Evolutionary conservation across 371 early-diverging fungal genomes (phyloP), one percentile per base, ranked within the genome.

Genomic region (Chytridium lagenaria): DNA sequence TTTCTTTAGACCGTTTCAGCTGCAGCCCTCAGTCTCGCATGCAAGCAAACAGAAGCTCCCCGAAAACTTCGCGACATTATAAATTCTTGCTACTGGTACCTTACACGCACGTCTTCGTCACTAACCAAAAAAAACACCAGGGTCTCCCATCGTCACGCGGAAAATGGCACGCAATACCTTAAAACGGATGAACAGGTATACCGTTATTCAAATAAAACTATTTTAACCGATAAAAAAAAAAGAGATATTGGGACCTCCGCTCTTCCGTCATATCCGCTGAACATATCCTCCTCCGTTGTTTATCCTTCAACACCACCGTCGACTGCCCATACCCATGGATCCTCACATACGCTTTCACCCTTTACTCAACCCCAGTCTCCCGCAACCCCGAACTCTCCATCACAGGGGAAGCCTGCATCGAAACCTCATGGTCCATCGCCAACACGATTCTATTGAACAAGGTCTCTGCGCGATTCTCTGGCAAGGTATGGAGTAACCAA

Each of bases 231-330:
- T n/a, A n/a, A n/a, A 52, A 5, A 23, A 5, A 5, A 12, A 23
- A 75, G 77, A 16, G 65, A 1, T 76, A 76, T 50, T 76, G 72
- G 72, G 59, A 76, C 1, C 67, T 76, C 26, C 70, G 70, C 31
- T 68, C 72, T 10, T 76, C 77, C 5, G 64, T 76, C 22, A 55
- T 72, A 2, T 23, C 69, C 2, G 72, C 77, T 28, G 77, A 76
- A 31, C 69, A 72, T 16, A 2, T 76, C 1, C 59, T 72, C 10
- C 59, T 76, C 12, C 77, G 77, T 16, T 49, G 71, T 49, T 52
- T 76, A 15, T 37, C 19, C 50, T 76, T 76, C 50, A 65, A 76
- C 1, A 71, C 72, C 15, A 34, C 26, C n/a, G 76, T 76, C 44
- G 76, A 71, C 30, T 36, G 36, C 15, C 40, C 40, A 23, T 61